phyloP scores from a whole-genome alignment of 805 yeast genomes.

The Spathaspora hagerdaliae region DNA sequence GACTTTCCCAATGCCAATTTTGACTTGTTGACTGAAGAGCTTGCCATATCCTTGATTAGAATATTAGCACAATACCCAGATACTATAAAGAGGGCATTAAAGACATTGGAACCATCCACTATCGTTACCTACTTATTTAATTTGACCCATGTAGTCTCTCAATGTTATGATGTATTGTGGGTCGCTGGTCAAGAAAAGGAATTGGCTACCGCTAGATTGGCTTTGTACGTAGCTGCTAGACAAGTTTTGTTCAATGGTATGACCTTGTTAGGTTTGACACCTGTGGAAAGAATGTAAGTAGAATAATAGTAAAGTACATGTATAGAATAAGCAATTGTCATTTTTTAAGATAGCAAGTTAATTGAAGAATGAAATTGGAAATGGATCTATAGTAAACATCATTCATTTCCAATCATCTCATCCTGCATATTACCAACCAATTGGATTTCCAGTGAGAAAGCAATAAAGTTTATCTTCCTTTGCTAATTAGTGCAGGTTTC shows the following conservation, averaged over 20 bases:
- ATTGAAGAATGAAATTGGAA: too few relatives aligned
- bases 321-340: background rate
- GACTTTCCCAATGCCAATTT: constrained; percentile 50
- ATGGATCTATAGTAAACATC: too few relatives aligned
- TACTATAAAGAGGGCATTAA: constrained; percentile 73
- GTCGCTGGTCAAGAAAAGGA: constrained; percentile 92
- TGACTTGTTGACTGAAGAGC: constrained; percentile 63
- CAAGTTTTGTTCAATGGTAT: constrained; percentile 89
- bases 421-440: background rate
- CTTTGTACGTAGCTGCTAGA: constrained; percentile 84
- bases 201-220: constrained; percentile 85
- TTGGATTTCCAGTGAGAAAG: background rate
- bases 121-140: constrained; percentile 90
- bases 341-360: too few relatives aligned
- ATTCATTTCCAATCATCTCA: too few relatives aligned
- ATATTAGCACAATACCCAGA: constrained; percentile 89
- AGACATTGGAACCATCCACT: constrained; percentile 89
- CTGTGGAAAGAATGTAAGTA: constrained; percentile 93
- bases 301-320: background rate
- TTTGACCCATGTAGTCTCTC: constrained; percentile 88
- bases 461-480: background rate
- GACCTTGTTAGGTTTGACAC: constrained; percentile 85
- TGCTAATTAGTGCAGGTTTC: background rate
- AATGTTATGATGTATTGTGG: constrained; percentile 95
- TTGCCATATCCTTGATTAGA: constrained; percentile 70